Base-by-base conservation (phyloP, 2,329 filamentous ascomycete species). In the Achaetomium macrosporum region DNA sequence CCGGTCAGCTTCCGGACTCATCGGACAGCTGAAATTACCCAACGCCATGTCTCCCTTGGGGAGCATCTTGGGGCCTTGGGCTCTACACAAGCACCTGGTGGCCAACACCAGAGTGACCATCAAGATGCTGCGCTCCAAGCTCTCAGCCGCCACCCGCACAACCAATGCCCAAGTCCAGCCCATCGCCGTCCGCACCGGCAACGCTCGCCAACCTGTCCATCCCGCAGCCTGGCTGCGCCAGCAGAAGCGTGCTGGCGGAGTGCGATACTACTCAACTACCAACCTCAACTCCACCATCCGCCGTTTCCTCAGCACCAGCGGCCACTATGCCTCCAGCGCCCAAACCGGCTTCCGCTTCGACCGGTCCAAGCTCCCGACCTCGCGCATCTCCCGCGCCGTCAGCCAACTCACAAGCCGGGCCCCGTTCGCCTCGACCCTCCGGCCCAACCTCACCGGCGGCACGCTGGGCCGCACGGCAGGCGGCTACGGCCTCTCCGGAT, bases 361-460 rank as follows among this genome's bases (percentile, higher is more conserved):
- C 65, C 75, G 77, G 57, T 71, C 70, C 57, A 75, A 73, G 61
- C 73, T 78, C 57, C 72, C 77, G 9, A 67, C 68, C 20, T 78
- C 77, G 16, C 72, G 69, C 55, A 77, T 73, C 13, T 73, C 76
- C 15, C 74, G 74, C 41, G 74, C 73, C 41, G 70, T 82, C 51
- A 77, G 75, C 31, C 80, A 83, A 56, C 79, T 87, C 54, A 83
- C 88, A 15, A 83, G 84, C 29, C 83, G 88, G 47, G 84, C 90
- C 30, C 92, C 92, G 0, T 97, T 97, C 68, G 87, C 90, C 4
- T 90, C 84, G 47, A 86, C 91, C 1, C 81, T 99, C 35, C 87
- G 93, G 35, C 93, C 93, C 2, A 97, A 96, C 66, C 74, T 97
- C 59, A 96, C 91, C 0, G 92, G 90, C 44, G 91, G 92, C 40